Conservation (phyloP, 352 stramenopile species). For the Phytopythium vexans region DNA sequence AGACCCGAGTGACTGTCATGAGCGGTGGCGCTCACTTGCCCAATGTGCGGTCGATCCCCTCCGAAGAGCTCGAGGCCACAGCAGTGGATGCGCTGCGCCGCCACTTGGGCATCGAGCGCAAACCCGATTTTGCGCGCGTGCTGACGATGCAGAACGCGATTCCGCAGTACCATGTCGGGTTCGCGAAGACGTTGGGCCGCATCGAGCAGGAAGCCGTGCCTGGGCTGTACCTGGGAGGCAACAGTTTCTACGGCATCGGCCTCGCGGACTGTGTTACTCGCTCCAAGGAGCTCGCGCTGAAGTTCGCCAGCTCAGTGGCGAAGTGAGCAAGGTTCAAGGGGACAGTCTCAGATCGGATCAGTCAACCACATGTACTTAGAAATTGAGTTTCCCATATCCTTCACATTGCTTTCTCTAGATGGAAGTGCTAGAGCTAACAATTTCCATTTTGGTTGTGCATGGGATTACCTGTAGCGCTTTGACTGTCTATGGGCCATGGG, state of each 20-base stretch:
- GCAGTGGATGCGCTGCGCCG: slow-evolving; percentile 64
- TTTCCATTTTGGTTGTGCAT: no score
- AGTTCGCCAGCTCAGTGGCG: slow-evolving; percentile 32
- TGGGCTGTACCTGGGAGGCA: slow-evolving; percentile 62
- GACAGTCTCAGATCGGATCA: not conserved
- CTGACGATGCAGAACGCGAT: slow-evolving; percentile 65
- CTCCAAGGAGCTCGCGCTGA: slow-evolving; percentile 75
- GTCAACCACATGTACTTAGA: not conserved
- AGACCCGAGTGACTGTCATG: slow-evolving; percentile 86
- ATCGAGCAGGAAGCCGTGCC: slow-evolving; percentile 54
- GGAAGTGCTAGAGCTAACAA: no score
- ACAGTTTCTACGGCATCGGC: slow-evolving; percentile 87
- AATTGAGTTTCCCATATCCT: not conserved
- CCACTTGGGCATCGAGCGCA: slow-evolving; percentile 62
- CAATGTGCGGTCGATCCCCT: slow-evolving; percentile 37
- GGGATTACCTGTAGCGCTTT: no score
- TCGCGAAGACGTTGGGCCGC: slow-evolving; percentile 46
- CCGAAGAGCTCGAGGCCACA: slow-evolving; percentile 50
- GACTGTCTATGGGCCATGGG: no score
- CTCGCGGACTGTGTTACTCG: slow-evolving; percentile 80
- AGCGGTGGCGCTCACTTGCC: slow-evolving; percentile 75
- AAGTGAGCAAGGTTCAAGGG: not conserved
- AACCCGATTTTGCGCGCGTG: slow-evolving; percentile 54
- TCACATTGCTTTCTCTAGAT: slow-evolving; percentile 7
- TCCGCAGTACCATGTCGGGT: slow-evolving; percentile 85